phyloP scores from a whole-genome alignment of 2,329 filamentous ascomycete genomes.

The Diaporthe citrichinensis region DNA sequence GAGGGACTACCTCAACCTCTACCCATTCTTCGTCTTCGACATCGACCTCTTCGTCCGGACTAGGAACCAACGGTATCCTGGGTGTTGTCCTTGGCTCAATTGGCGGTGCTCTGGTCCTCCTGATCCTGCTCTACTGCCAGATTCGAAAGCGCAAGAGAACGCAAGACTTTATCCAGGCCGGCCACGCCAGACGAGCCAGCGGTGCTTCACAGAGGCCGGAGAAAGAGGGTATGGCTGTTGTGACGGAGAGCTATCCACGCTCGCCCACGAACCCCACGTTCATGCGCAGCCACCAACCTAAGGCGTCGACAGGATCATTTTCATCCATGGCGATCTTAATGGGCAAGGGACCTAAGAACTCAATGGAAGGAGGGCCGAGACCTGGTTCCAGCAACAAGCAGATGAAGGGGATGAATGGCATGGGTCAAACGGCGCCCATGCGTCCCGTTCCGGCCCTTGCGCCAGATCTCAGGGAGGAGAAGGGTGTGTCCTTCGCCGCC shows the following conservation, averaged over 20 bases:
- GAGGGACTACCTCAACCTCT: constrained; percentile 46
- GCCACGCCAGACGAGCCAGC: constrained; percentile 59
- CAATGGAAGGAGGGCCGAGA: constrained; percentile 29
- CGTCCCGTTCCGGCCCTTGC: constrained; percentile 37
- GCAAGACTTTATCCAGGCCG: constrained; percentile 63
- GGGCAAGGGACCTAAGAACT: constrained; percentile 61
- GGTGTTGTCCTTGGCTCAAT: constrained; percentile 88
- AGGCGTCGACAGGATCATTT: constrained; percentile 69
- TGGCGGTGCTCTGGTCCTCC: constrained; percentile 77
- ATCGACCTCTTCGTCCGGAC: constrained; percentile 47
- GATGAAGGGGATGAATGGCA: constrained; percentile 73
- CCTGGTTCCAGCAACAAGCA: constrained; percentile 65
- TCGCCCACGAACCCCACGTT: constrained; percentile 51
- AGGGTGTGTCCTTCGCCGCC: constrained; percentile 56
- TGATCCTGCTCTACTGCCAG: constrained; percentile 80
- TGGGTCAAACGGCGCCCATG: constrained; percentile 42
- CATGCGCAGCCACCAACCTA: constrained; percentile 66
- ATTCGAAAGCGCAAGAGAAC: constrained; percentile 73
- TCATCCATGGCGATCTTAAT: constrained; percentile 77
- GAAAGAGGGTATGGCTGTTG: constrained; percentile 68
- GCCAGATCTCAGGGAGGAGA: constrained; percentile 55
- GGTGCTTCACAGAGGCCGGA: constrained; percentile 62
- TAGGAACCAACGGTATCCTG: constrained; percentile 72
- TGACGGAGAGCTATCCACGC: constrained; percentile 57
- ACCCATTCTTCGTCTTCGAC: constrained; percentile 41